Conservation (phyloP, 768 basidiomycete genomes). For the Boletus edulis region DNA sequence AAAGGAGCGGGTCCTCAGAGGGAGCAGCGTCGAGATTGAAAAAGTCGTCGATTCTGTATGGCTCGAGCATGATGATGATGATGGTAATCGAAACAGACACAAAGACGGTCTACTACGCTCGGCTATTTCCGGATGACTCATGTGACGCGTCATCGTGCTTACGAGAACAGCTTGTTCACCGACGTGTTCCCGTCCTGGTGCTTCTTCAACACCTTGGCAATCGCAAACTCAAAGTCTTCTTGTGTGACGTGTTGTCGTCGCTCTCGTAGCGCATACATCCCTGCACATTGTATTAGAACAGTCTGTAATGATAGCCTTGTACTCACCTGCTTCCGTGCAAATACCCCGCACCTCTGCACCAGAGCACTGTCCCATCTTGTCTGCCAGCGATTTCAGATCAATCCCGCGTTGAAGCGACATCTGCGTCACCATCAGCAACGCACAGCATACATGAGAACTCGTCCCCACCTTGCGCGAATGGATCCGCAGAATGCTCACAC, state of each 20-base stretch:
- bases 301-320: fast-evolving
- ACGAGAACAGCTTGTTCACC: constrained; percentile 89
- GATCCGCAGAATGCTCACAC: constrained; percentile 95
- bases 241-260: constrained; percentile 96
- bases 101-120: background rate
- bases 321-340: constrained; percentile 90
- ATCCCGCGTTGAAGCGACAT: constrained; percentile 99
- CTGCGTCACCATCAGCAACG: constrained; percentile 35
- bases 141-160: constrained; percentile 15
- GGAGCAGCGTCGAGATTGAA: constrained; percentile 63
- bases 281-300: constrained; percentile 31
- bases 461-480: constrained; percentile 83
- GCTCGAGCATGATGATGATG: constrained; percentile 18
- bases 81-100: background rate
- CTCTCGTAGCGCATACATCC: constrained; percentile 97
- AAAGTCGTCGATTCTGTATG: constrained; percentile 50
- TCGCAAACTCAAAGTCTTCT: constrained; percentile 98
- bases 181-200: constrained; percentile 94
- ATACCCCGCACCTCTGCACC: constrained; percentile 98
- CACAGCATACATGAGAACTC: background rate
- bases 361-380: constrained; percentile 99
- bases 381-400: constrained; percentile 91
- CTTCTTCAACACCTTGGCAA: constrained; percentile 97
- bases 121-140: constrained; percentile 16
- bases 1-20: constrained; percentile 37